phyloP scores from a whole-genome alignment of 2,329 filamentous ascomycete species.

The Pseudocercospora cruenta region DNA sequence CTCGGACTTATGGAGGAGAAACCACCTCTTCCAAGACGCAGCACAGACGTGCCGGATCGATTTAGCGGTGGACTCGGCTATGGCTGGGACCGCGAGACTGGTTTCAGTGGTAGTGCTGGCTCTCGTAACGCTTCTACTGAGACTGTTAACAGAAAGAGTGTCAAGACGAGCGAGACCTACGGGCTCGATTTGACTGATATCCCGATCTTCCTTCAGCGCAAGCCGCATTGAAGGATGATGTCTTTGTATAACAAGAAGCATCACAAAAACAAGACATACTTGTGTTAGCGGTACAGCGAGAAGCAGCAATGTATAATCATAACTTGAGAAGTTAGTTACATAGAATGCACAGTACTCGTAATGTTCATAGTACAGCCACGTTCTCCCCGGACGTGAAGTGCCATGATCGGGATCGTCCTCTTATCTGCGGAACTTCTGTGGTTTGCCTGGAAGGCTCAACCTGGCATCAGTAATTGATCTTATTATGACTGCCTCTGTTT shows the following conservation, averaged over 20 bases:
- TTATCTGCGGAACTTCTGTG: slow-evolving; percentile 29
- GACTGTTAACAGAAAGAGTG: slow-evolving; percentile 39
- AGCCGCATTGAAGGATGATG: neutral
- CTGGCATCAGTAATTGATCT: slow-evolving; percentile 30
- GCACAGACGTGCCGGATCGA: slow-evolving; percentile 32
- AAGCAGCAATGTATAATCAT: neutral
- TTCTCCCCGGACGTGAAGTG: neutral
- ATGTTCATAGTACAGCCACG: neutral
- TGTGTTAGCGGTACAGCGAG: neutral
- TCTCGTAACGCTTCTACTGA: slow-evolving; percentile 33
- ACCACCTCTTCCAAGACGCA: slow-evolving; percentile 7
- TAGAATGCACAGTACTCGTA: neutral
- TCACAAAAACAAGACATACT: neutral
- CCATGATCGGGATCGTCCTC: slow-evolving; percentile 3
- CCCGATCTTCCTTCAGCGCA: slow-evolving; percentile 41
- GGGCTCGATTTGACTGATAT: slow-evolving; percentile 47
- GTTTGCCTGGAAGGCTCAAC: slow-evolving; percentile 39
- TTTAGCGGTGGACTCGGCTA: slow-evolving; percentile 43
- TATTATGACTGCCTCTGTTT: slow-evolving; percentile 15
- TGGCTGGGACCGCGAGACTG: slow-evolving; percentile 41
- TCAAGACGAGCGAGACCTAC: slow-evolving; percentile 38
- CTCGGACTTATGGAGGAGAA: slow-evolving; percentile 5
- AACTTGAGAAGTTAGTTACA: neutral
- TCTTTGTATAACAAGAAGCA: neutral
- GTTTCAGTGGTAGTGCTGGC: slow-evolving; percentile 43